Conservation (phyloP, 306 rosid genomes). For the Herpetospermum pedunculosum region DNA sequence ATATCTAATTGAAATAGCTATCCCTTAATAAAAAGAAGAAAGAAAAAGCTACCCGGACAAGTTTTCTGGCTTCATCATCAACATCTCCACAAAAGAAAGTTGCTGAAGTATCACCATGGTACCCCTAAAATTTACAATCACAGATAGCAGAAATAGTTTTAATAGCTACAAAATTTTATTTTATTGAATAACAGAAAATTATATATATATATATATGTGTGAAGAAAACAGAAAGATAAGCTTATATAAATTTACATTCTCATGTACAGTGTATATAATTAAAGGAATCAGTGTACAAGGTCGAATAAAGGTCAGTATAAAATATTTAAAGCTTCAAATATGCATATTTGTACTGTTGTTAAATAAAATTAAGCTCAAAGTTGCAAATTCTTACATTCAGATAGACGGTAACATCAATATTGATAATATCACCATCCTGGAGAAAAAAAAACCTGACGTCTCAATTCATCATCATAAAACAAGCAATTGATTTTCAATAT, state of each 20-base stretch:
- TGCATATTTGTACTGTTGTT: background rate
- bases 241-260: background rate
- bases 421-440: conserved; percentile 95
- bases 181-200: background rate
- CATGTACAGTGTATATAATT: background rate
- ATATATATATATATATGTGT: too few species aligned
- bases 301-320: background rate
- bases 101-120: conserved; percentile 83
- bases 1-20: conserved; percentile 12
- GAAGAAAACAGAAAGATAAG: background rate
- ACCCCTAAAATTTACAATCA: conserved; percentile 46
- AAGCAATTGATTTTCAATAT: background rate
- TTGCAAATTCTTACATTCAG: conserved; percentile 54
- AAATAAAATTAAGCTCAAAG: background rate
- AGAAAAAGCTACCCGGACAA: conserved; percentile 49
- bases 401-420: conserved; percentile 83
- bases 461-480: background rate
- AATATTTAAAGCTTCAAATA: background rate
- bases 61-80: conserved; percentile 49
- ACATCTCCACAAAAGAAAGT: conserved; percentile 88
- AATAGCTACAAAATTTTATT: background rate
- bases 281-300: background rate
- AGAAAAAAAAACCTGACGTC: conserved; percentile 10
- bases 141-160: background rate
- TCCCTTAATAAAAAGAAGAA: conserved; percentile 18